phyloP scores from a whole-genome alignment of 345 rosid genomes.

The Reutealis trisperma region DNA sequence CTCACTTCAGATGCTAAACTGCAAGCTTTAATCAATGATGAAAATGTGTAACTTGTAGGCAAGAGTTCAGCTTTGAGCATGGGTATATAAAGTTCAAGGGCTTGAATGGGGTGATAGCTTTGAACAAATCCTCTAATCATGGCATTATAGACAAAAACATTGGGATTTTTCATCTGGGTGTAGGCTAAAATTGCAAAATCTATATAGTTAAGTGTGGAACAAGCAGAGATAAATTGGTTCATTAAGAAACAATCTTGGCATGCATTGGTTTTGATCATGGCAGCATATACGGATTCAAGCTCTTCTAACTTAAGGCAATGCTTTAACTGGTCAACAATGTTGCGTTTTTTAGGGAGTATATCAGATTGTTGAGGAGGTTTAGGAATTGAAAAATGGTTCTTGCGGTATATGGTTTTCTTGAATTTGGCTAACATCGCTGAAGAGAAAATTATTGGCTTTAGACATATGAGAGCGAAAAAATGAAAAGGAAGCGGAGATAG shows the following conservation, averaged over 20 bases:
- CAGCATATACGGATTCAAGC: constrained; percentile 50
- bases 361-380: not conserved
- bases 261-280: constrained; percentile 58
- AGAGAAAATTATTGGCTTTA: too few species aligned
- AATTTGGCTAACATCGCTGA: not conserved
- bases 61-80: constrained; percentile 55
- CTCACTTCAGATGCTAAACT: constrained; percentile 25
- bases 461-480: too few species aligned
- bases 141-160: constrained; percentile 72
- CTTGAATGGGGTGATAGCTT: constrained; percentile 39
- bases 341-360: not conserved
- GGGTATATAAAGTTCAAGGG: constrained; percentile 38
- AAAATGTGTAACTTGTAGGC: constrained; percentile 67
- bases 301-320: constrained; percentile 37
- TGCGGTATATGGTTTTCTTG: too few species aligned
- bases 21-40: constrained; percentile 68
- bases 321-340: constrained; percentile 26
- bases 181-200: constrained; percentile 51
- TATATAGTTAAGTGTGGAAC: constrained; percentile 33
- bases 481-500: too few species aligned
- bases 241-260: constrained; percentile 53
- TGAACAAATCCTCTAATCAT: constrained; percentile 51
- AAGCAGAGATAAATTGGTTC: constrained; percentile 68
- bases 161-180: constrained; percentile 51
- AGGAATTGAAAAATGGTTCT: not conserved